Evolutionary conservation across 163 green algal species (phyloP), one percentile per base, ranked within the genome.

Genomic region (Chloromonas sp.): DNA sequence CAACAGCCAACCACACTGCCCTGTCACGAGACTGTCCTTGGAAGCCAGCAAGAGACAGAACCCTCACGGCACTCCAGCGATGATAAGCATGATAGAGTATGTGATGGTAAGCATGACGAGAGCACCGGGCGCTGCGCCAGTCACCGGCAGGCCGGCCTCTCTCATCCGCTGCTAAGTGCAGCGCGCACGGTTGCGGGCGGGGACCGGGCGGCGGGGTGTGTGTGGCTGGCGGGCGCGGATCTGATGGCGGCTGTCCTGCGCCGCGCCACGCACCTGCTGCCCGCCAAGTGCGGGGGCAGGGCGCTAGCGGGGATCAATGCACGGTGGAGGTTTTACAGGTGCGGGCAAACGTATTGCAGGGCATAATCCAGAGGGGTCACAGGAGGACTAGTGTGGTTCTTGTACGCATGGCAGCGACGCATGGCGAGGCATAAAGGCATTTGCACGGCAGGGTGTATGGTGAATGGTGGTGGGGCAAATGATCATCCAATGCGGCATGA

Each of bases 281-380:
- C 90, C 13, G 2, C 5, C 5, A 15, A 59, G 70, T 66, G 92
- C 8, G 89, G 84, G 11, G 90, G 87, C 2, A 89, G 90, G 3
- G 85, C 82, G 5, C 81, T 92, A 58, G 89, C 88, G 1, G 91
- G 91, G 59, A 71, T 94, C 62, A 94, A 94, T 85, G 84, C 85
- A 2, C 85, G 91, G 57, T 91, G 82, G 77, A 84, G 89, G 62
- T 81, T 94, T 70, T 94, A 92, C 86, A 77, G 85, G n/a, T 91
- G 71, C 36, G 71, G 2, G 11, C 66, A 74, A 74, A 5, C 66
- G 66, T 74, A 74, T 11, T 74, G 66, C 66, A 36, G 36, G 36
- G 36, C 36, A 36, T 36, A 36, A 36, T 36, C 36, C 36, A 36
- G 36, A 36, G 36, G 36, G 36, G 36, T 36, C 36, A 36, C 36